These are phyloP conservation scores for Exophiala calicioides DNA, from an alignment of 2,329 filamentous ascomycete genomes.

Conservation along the genomic window DNA sequence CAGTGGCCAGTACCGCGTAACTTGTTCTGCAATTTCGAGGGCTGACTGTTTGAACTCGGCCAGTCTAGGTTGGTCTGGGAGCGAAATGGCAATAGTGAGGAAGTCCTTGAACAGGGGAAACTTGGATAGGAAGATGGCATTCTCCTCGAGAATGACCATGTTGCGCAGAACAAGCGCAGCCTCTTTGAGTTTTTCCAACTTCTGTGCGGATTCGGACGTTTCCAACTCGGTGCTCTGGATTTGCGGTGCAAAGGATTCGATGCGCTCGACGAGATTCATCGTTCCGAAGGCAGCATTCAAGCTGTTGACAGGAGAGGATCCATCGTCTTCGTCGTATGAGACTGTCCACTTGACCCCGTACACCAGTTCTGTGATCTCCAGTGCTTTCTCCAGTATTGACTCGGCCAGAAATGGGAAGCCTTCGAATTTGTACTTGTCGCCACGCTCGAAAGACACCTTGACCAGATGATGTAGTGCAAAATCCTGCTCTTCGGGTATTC, in stretches of 20 bases:
- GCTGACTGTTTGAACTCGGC: conserved; percentile 88
- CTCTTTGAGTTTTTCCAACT: conserved; percentile 77
- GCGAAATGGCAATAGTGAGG: conserved; percentile 75
- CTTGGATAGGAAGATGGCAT: conserved; percentile 76
- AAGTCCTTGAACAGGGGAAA: conserved; percentile 77
- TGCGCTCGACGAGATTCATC: conserved; percentile 69
- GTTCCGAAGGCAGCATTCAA: conserved; percentile 69
- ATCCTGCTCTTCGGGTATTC: conserved; percentile 77
- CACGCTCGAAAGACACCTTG: conserved; percentile 91
- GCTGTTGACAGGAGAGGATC: conserved; percentile 55
- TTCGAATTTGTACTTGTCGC: conserved; percentile 94
- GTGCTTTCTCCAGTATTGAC: conserved; percentile 78
- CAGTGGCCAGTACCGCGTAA: conserved; percentile 78
- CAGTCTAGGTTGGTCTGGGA: conserved; percentile 70
- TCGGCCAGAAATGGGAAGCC: conserved; percentile 87
- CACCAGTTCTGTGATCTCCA: conserved; percentile 76
- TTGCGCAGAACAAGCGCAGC: conserved; percentile 87
- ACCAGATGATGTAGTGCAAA: conserved; percentile 92
- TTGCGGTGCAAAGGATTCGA: conserved; percentile 62
- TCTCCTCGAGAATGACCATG: conserved; percentile 91
- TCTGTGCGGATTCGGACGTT: conserved; percentile 58
- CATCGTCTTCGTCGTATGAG: conserved; percentile 65
- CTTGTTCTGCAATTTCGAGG: conserved; percentile 85
- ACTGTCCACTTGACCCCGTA: conserved; percentile 81
- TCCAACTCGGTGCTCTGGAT: conserved; percentile 54